Conservation (phyloP, 164 flowering plant genomes). For the Tinospora cordifolia region DNA sequence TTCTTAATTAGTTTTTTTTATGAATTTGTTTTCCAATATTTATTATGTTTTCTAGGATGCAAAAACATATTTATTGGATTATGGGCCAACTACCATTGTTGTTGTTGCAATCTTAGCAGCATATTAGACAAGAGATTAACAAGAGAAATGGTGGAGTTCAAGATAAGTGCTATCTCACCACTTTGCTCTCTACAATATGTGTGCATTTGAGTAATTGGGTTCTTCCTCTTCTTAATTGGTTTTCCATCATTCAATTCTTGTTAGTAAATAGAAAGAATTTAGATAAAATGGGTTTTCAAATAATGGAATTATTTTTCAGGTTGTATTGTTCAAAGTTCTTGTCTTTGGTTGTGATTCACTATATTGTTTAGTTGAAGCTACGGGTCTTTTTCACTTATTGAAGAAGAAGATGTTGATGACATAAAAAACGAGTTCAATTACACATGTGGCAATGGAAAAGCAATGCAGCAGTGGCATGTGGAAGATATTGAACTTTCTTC, state of each 20-base stretch:
- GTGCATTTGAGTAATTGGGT: neutral
- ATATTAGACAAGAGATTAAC: slow-evolving; percentile 34
- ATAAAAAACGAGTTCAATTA: slow-evolving; percentile 82
- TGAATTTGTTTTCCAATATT: slow-evolving; percentile 2
- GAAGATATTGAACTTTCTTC: slow-evolving; percentile 73
- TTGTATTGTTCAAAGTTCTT: too few relatives aligned
- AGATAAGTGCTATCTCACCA: slow-evolving; percentile 28
- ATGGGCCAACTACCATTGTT: slow-evolving; percentile 58
- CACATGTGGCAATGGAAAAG: slow-evolving; percentile 42
- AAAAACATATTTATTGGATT: slow-evolving; percentile 40
- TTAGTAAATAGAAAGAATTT: too few relatives aligned
- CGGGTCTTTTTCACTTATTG: too few relatives aligned
- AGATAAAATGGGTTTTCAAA: too few relatives aligned
- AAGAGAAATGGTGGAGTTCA: slow-evolving; percentile 33
- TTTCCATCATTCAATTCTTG: too few relatives aligned
- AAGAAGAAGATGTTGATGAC: slow-evolving; percentile 93
- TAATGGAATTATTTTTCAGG: too few relatives aligned
- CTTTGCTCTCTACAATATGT: slow-evolving; percentile 30
- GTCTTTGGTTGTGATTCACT: too few relatives aligned
- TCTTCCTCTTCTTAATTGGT: neutral
- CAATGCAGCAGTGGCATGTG: slow-evolving; percentile 61
- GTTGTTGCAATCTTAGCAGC: slow-evolving; percentile 53
- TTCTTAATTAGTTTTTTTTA: too few relatives aligned
- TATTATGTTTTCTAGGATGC: slow-evolving; percentile 8
- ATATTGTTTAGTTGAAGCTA: too few relatives aligned